Percentiles rank a stretch among this genome's conserved stretches.
Conservation (phyloP, 306 rosid genomes). For the Trifolium repens region DNA sequence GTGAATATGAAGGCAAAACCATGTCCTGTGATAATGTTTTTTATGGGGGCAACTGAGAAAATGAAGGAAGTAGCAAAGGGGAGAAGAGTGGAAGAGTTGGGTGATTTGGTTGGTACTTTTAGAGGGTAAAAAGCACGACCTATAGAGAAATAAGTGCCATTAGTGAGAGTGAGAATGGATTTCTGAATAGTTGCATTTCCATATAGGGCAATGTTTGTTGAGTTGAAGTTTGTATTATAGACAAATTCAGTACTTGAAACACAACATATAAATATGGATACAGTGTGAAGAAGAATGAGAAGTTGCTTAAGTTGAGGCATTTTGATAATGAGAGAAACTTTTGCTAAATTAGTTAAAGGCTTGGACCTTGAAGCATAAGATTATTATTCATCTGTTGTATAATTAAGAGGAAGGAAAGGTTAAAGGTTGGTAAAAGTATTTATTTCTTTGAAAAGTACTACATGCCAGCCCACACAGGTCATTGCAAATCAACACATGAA, state of each 20-base stretch:
- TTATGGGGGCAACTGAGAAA: constrained; percentile 50
- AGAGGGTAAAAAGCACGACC: constrained; percentile 60
- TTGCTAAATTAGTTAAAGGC: background rate
- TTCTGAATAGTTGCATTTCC: constrained; percentile 51
- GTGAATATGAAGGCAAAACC: constrained; percentile 56
- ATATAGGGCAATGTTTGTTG: constrained; percentile 44
- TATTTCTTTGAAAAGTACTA: constrained; percentile 23
- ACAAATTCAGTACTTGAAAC: constrained; percentile 58
- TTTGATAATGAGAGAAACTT: constrained; percentile 1
- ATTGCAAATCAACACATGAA: background rate
- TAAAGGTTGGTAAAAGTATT: background rate
- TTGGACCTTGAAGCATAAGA: background rate
- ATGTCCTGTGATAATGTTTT: constrained; percentile 47
- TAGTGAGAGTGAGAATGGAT: constrained; percentile 59
- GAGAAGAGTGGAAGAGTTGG: constrained; percentile 47
- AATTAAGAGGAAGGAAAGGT: background rate
- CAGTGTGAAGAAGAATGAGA: constrained; percentile 17
- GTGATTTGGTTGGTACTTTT: constrained; percentile 45
- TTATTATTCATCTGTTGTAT: background rate
- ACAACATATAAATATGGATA: constrained; percentile 10
- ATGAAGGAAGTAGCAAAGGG: constrained; percentile 66
- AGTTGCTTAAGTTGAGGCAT: constrained; percentile 39
- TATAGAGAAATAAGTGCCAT: constrained; percentile 50
- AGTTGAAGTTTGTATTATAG: constrained; percentile 63
- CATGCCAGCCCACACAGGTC: background rate